Conservation (phyloP, 2,329 filamentous ascomycete species). For the Aspergillus sp. region DNA sequence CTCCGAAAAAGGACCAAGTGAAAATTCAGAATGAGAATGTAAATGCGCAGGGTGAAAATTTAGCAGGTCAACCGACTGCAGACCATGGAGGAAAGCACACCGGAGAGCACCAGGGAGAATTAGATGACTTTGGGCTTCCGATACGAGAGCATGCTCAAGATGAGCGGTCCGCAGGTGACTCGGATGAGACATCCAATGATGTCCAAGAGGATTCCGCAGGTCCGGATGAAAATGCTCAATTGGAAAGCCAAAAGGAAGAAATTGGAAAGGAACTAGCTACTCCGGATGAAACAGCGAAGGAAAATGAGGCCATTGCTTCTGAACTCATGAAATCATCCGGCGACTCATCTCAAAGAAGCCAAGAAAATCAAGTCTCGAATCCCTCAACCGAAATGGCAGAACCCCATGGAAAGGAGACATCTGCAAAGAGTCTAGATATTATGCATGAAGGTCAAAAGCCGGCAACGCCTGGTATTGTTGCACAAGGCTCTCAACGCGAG, state of each 20-base stretch:
- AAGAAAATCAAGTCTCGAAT: not conserved
- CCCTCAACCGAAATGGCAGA: not conserved
- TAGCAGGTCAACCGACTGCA: not conserved
- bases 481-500: constrained; percentile 4
- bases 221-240: not conserved
- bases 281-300: not conserved
- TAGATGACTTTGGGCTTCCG: constrained; percentile 35
- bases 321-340: not conserved
- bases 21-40: constrained; percentile 11
- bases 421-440: not conserved
- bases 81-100: constrained; percentile 3
- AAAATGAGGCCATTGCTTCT: not conserved
- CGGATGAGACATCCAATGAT: constrained; percentile 15
- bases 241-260: constrained; percentile 1
- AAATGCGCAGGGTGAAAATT: constrained; percentile 3
- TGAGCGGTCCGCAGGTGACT: constrained; percentile 8
- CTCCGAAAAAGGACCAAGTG: not conserved
- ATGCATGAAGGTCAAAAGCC: constrained; percentile 2
- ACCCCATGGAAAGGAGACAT: not conserved
- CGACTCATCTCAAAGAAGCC: constrained; percentile 1
- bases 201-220: constrained; percentile 5
- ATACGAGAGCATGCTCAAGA: constrained; percentile 21
- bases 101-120: constrained; percentile 8
- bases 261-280: not conserved
- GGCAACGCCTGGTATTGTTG: not conserved